A percentile compares a stretch with the other conserved stretches of the same genome.
These are phyloP conservation scores for Ceratocystis huliohia DNA, from an alignment of 2,329 filamentous ascomycete species.

Conservation along the genomic window DNA sequence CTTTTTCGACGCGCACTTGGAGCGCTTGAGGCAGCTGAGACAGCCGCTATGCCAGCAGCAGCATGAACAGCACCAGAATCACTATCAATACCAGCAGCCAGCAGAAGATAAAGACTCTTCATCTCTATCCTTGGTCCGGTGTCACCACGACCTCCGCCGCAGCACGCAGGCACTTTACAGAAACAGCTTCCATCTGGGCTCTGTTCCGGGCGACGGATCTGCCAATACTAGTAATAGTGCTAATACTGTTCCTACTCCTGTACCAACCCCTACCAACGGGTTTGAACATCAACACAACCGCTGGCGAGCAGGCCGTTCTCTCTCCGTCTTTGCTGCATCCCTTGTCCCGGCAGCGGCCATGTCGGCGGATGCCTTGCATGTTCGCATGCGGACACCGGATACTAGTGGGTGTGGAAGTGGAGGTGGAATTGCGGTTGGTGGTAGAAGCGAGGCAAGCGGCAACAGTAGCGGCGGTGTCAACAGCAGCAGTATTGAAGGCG, in stretches of 20 bases:
- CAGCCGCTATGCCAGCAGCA: neutral
- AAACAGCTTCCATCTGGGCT: neutral
- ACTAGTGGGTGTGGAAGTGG: too few relatives aligned
- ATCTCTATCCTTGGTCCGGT: neutral
- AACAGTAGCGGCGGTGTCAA: neutral
- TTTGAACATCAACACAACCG: neutral
- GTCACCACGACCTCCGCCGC: conserved; percentile 19
- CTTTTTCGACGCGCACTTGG: conserved; percentile 5
- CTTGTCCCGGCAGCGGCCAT: neutral
- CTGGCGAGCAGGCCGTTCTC: neutral
- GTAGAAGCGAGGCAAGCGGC: neutral
- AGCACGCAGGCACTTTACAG: neutral
- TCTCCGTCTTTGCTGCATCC: neutral
- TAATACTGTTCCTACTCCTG: neutral
- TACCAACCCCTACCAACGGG: too few relatives aligned
- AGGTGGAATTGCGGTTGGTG: too few relatives aligned
- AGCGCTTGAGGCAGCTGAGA: neutral
- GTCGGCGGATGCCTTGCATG: neutral
- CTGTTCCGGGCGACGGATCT: neutral
- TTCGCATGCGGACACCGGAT: conserved; percentile 6
- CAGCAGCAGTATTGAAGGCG: neutral
- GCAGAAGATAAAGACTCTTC: neutral
- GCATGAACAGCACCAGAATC: conserved; percentile 5
- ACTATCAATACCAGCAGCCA: neutral
- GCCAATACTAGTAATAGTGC: neutral